Percentiles rank a stretch among this genome's conserved stretches.
phyloP scores from a whole-genome alignment of 371 early-diverging fungal species.

The Mucor mucedo region DNA sequence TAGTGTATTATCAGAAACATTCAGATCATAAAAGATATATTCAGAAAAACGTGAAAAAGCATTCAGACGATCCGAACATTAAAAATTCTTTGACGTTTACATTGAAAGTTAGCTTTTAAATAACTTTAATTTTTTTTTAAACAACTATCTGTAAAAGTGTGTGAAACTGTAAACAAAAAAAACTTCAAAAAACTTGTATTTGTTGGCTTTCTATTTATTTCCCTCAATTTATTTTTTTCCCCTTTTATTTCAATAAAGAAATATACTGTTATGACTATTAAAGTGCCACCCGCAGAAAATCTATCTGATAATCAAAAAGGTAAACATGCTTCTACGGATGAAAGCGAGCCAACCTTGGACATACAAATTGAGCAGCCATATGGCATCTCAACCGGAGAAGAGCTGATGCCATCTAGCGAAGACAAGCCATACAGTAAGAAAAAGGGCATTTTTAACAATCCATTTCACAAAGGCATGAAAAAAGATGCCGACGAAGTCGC shows the following conservation, averaged over 20 bases:
- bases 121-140: too few relatives aligned
- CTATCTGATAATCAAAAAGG: neutral
- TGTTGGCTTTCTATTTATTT: neutral
- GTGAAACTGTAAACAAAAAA: neutral
- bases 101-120: too few relatives aligned
- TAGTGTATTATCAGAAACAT: too few relatives aligned
- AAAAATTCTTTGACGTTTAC: too few relatives aligned
- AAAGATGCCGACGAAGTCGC: slow-evolving; percentile 5
- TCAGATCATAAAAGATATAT: too few relatives aligned
- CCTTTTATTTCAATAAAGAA: slow-evolving; percentile 5
- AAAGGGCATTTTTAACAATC: slow-evolving; percentile 5
- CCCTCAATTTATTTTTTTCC: neutral
- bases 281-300: neutral
- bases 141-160: too few relatives aligned
- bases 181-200: neutral
- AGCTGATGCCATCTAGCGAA: neutral
- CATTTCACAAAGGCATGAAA: neutral
- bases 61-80: too few relatives aligned
- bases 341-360: slow-evolving; percentile 8
- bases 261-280: neutral
- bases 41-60: too few relatives aligned
- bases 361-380: slow-evolving; percentile 17
- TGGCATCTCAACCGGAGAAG: slow-evolving; percentile 9
- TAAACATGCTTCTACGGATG: slow-evolving; percentile 8
- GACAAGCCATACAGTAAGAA: slow-evolving; percentile 1